Evolutionary conservation across 192 early-diverging fungal species (phyloP), one percentile per base, ranked within the genome.

Genomic region (Podila verticillata): DNA sequence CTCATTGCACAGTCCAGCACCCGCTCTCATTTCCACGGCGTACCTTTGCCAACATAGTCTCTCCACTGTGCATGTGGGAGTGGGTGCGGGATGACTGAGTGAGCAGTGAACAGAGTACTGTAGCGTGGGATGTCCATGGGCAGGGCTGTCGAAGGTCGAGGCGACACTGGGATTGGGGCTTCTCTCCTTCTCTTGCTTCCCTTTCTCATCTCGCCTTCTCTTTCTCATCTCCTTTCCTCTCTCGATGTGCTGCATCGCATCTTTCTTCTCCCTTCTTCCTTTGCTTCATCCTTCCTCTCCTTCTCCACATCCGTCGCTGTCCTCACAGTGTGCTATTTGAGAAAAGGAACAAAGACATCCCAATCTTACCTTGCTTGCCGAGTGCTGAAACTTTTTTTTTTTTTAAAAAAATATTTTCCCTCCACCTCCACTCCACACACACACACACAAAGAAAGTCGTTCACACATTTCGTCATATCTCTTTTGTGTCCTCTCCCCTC

Each of bases 161-260:
- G n/a, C n/a, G n/a, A n/a, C n/a, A n/a, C n/a, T n/a, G n/a, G n/a
- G n/a, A n/a, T n/a, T n/a, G n/a, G n/a, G n/a, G 24, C 32, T 57
- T 61, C 22, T 34, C 9, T 69, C 56, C 51, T 44, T 59, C 61
- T 62, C 51, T 59, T n/a, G n/a, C n/a, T n/a, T n/a, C n/a, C 47
- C 7, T 49, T n/a, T 29, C 48, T 57, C 56, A 4, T 7, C 61
- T 57, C 29, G 30, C 7, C 22, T 3, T 6, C 30, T 36, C 20
- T 49, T 15, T 47, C 19, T 31, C 48, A 29, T 48, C 35, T 57
- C 24, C 62, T 17, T 17, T 39, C 22, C 17, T 57, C 59, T 9
- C 28, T 61, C 36, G 26, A 7, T 28, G 48, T 63, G 20, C 34
- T 67, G 32, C 59, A 47, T 60, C 49, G 24, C 7, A 61, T 35